Evolutionary conservation across 2,329 filamentous ascomycete genomes (phyloP), one percentile per base, ranked within the genome.

Genomic region (Botrytis aclada): DNA sequence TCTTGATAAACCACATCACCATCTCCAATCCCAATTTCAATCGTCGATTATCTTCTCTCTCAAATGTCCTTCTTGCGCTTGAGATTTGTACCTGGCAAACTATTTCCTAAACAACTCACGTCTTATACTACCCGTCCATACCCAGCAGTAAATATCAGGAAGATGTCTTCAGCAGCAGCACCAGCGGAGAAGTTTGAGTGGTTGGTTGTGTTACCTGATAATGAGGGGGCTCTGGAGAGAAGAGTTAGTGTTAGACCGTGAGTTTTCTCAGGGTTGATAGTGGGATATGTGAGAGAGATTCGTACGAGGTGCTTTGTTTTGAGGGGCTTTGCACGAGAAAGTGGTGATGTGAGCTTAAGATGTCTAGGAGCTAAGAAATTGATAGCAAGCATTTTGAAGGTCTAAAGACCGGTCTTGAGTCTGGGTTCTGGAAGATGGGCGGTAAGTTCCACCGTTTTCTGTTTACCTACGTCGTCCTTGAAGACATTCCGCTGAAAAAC

Each of bases 181-280:
- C 45, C 75, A 0, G 73, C 73, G 79, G 74, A 74, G 39, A 87
- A 86, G 79, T 86, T 83, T 74, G 89, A 93, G 81, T 94, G 90
- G 84, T 86, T 94, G 54, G 89, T 91, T 77, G 85, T 93, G 73
- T 80, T 93, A 54, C 91, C 90, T 20, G 91, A 93, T 81, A 88
- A 89, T 81, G 86, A 89, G 2, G 89, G 87, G 58, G 84, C 82
- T 32, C 82, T 86, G 74, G 85, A 85, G 76, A 91, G 91, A 85
- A 85, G 91, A 71, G 82, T 92, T 39, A 87, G 89, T 76, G 85
- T 89, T 63, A 84, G 89, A 75, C 81, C 84, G 88, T 90, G 80
- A 77, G 87, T 84, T 69, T 64, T n/a, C 16, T 39, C 43, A 1
- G 14, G n/a, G 51, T 5, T 54, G 8, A 29, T 56, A 7, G 4